Percentiles rank a stretch among this genome's conserved stretches.
Conservation (phyloP, 2,329 filamentous ascomycete species). For the Trichoderma koningii region DNA sequence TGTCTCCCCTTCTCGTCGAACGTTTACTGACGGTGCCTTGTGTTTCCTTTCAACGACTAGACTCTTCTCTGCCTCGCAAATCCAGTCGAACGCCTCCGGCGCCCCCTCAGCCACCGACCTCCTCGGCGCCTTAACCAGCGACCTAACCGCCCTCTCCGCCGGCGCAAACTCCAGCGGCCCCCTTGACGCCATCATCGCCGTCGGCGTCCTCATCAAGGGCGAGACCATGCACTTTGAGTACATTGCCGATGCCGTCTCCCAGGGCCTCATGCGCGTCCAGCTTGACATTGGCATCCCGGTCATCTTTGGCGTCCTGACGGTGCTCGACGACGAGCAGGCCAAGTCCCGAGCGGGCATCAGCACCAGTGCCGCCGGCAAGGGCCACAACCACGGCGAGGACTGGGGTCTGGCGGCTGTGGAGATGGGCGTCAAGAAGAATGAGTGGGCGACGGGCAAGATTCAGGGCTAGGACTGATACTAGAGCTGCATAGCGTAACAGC, state of each 20-base stretch:
- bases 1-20: not conserved
- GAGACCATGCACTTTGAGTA: slow-evolving; percentile 99
- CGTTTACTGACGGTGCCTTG: too few relatives aligned
- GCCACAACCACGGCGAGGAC: slow-evolving; percentile 94
- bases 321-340: slow-evolving; percentile 86
- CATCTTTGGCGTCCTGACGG: slow-evolving; percentile 87
- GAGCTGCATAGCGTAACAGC: not conserved
- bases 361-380: slow-evolving; percentile 67
- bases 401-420: slow-evolving; percentile 96
- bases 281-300: slow-evolving; percentile 87
- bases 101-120: slow-evolving; percentile 73
- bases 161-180: slow-evolving; percentile 53
- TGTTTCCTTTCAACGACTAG: slow-evolving; percentile 45
- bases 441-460: slow-evolving; percentile 74
- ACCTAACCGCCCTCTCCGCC: slow-evolving; percentile 57
- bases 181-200: slow-evolving; percentile 92
- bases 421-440: slow-evolving; percentile 82
- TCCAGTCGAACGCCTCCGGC: slow-evolving; percentile 70
- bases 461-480: slow-evolving; percentile 40
- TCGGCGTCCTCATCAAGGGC: slow-evolving; percentile 96
- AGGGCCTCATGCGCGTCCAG: slow-evolving; percentile 92
- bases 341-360: slow-evolving; percentile 79
- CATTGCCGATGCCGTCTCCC: slow-evolving; percentile 86
- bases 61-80: slow-evolving; percentile 81
- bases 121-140: slow-evolving; percentile 67